Conservation (phyloP, 2,329 filamentous ascomycete genomes). For the Fusarium domesticum region DNA sequence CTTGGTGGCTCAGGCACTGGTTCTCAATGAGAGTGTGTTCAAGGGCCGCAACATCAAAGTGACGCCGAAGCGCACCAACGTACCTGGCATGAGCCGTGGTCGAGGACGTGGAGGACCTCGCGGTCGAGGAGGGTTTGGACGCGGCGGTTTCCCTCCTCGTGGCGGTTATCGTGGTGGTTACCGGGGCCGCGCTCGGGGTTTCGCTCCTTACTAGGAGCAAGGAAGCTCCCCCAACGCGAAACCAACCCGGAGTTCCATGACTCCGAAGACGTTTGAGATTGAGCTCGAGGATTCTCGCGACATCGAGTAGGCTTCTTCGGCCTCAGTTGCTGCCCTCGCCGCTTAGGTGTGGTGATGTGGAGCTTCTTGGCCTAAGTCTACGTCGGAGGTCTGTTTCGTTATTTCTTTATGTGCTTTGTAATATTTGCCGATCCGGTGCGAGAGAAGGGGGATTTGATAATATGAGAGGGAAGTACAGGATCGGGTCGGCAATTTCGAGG, state of each 20-base stretch:
- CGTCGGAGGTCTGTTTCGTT: background rate
- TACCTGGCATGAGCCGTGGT: slow-evolving; percentile 89
- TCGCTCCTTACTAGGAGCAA: slow-evolving; percentile 59
- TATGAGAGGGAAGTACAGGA: background rate
- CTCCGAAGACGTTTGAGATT: slow-evolving; percentile 24
- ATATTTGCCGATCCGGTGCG: background rate
- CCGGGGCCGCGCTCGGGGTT: slow-evolving; percentile 63
- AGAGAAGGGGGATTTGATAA: background rate
- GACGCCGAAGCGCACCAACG: slow-evolving; percentile 88
- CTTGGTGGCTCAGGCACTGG: slow-evolving; percentile 87
- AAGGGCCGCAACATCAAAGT: slow-evolving; percentile 96
- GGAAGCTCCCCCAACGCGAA: slow-evolving; percentile 27
- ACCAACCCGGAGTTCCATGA: slow-evolving; percentile 16
- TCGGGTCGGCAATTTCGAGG: background rate
- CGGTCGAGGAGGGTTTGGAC: slow-evolving; percentile 52
- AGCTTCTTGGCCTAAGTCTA: background rate
- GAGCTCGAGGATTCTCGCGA: slow-evolving; percentile 25
- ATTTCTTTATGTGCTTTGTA: background rate
- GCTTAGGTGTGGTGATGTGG: background rate
- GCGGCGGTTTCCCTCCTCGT: slow-evolving; percentile 47
- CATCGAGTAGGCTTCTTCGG: slow-evolving; percentile 4
- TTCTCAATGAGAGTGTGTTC: slow-evolving; percentile 95
- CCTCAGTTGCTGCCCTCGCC: background rate
- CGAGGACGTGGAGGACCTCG: slow-evolving; percentile 60
- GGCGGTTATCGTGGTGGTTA: slow-evolving; percentile 54